Conservation (phyloP, 2,329 filamentous ascomycete genomes). For the Cladophialophora chaetospira region DNA sequence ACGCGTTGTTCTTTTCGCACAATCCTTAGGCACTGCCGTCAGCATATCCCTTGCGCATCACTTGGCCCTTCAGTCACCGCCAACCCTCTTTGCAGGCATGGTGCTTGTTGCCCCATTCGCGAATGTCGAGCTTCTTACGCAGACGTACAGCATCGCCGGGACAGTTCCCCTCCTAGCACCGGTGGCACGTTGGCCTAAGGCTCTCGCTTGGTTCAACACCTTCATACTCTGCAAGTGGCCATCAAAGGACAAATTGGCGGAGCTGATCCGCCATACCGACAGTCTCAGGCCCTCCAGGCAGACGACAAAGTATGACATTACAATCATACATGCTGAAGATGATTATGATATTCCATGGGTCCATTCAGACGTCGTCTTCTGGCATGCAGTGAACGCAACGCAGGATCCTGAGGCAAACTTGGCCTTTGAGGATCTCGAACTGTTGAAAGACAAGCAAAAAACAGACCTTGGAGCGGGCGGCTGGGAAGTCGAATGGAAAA, state of each 20-base stretch:
- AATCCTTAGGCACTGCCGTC: constrained; percentile 62
- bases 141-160: constrained; percentile 61
- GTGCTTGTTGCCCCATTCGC: constrained; percentile 61
- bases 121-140: constrained; percentile 55
- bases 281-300: constrained; percentile 7
- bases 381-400: constrained; percentile 58
- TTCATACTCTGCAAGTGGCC: constrained; percentile 56
- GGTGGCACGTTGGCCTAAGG: constrained; percentile 49
- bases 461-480: constrained; percentile 52
- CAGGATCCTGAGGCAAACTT: constrained; percentile 39
- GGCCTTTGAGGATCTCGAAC: constrained; percentile 47
- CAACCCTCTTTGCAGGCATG: constrained; percentile 55
- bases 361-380: constrained; percentile 55
- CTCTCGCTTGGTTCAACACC: constrained; percentile 50
- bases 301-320: constrained; percentile 36
- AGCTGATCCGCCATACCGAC: constrained; percentile 46
- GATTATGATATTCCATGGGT: constrained; percentile 34
- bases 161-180: constrained; percentile 58
- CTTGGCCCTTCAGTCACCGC: constrained; percentile 45
- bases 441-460: constrained; percentile 45
- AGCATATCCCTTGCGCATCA: constrained; percentile 49
- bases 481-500: constrained; percentile 52
- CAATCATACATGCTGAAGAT: constrained; percentile 41
- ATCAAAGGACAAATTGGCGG: constrained; percentile 52
- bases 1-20: constrained; percentile 61